A percentile compares a stretch with the other conserved stretches of the same genome.
Conservation (phyloP, 768 basidiomycete species). For the Boletus rex-veris region DNA sequence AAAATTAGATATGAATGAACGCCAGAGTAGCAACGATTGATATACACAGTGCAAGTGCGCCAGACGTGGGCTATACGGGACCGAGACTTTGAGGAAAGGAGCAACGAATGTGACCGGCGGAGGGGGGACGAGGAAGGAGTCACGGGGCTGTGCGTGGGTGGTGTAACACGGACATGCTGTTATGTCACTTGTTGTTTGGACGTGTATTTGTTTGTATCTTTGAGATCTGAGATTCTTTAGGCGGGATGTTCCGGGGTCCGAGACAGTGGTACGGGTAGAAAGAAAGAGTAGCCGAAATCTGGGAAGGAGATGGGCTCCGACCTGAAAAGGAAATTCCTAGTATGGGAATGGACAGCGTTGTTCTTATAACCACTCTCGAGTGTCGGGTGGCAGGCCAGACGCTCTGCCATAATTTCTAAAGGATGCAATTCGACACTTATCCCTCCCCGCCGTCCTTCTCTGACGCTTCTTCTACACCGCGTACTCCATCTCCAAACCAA, state of each 20-base stretch:
- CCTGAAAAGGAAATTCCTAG: slow-evolving; percentile 23
- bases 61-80: too few relatives aligned
- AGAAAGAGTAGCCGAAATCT: slow-evolving; percentile 39
- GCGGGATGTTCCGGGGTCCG: slow-evolving; percentile 34
- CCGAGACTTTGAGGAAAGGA: too few relatives aligned
- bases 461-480: slow-evolving; percentile 63
- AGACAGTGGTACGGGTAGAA: slow-evolving; percentile 33
- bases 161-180: slow-evolving; percentile 30
- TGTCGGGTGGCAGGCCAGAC: slow-evolving; percentile 12
- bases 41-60: too few relatives aligned
- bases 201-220: slow-evolving; percentile 9
- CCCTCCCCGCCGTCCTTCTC: slow-evolving; percentile 50
- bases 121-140: background rate
- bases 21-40: too few relatives aligned
- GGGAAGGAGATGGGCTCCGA: slow-evolving; percentile 29
- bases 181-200: slow-evolving; percentile 29
- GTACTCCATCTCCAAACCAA: slow-evolving; percentile 66
- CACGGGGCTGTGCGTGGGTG: slow-evolving; percentile 30
- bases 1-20: too few relatives aligned
- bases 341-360: slow-evolving; percentile 26
- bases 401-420: slow-evolving; percentile 12
- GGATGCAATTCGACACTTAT: slow-evolving; percentile 61
- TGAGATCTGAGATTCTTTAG: slow-evolving; percentile 29
- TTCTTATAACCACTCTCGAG: slow-evolving; percentile 32
- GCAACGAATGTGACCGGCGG: slow-evolving; percentile 14